Evolutionary conservation across 2,329 filamentous ascomycete genomes (phyloP), one percentile per base, ranked within the genome.

Genomic region (Blastomyces parvus): DNA sequence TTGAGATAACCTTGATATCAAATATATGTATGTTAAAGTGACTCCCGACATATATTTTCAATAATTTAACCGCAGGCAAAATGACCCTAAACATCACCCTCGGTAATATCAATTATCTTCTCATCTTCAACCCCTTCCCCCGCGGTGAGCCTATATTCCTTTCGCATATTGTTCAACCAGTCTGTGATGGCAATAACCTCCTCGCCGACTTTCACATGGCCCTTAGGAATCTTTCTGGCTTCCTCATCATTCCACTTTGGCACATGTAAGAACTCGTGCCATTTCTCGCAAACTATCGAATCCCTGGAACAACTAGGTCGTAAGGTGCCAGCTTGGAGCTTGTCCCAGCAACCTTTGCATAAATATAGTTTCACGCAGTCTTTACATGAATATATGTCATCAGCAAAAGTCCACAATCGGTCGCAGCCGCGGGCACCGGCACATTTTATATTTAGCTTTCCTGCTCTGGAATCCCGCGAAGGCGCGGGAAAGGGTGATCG

Each of bases 361-460:
- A 73, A 68, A 3, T 66, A 64, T 27, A 72, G 60, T 36, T 71
- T 63, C 2, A 66, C 67, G 59, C 71, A 74, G 59, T 73, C 70
- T 62, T 64, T 67, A 65, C 71, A 73, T 59, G 66, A 67, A 61
- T 70, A 69, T 60, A 73, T 67, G 30, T 72, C 67, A 42, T 69
- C 65, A 11, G 70, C 68, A n/a, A 64, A 65, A 17, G 60, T 58
- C 69, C 68, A 73, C 17, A 36, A 56, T 46, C 27, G 57, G 13
- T 61, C 50, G 42, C 67, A 69, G 22, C 13, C 13, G 6, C 66
- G 66, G 50, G 66, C 64, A n/a, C 67, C 25, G 13, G 9, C 7
- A 14, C 48, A 46, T 6, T 1, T 3, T 0, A 52, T 19, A 17
- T 27, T 1, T 17, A 52, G 25, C 22, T 9, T 14, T 17, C 48